A percentile compares a stretch with the other conserved stretches of the same genome.
phyloP scores from a whole-genome alignment of 306 rosid genomes.

The Citrullus colocynthis region DNA sequence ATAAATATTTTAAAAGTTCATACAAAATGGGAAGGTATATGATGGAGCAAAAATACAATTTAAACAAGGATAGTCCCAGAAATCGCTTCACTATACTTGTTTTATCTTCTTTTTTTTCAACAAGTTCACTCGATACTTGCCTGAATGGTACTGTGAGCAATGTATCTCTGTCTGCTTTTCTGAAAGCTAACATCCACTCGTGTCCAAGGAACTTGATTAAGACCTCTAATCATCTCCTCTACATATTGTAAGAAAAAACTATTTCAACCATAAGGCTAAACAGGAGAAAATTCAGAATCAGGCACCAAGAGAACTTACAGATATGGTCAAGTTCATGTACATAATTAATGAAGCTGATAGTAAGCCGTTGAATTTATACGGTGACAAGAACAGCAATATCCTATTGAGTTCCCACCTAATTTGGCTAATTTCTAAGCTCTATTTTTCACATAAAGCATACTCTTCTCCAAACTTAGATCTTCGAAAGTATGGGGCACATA shows the following conservation, averaged over 20 bases:
- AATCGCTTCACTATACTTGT: constrained; percentile 10
- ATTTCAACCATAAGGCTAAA: background rate
- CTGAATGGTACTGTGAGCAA: constrained; percentile 98
- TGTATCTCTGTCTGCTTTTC: constrained; percentile 57
- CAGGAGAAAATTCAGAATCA: background rate
- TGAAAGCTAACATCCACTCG: constrained; percentile 94
- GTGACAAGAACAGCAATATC: background rate
- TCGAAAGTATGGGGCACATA: background rate
- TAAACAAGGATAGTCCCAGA: background rate
- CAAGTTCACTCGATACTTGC: constrained; percentile 20
- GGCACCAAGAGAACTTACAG: background rate
- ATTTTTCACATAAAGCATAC: background rate
- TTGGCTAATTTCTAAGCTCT: background rate
- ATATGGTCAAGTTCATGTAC: background rate
- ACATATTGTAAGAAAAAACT: constrained; percentile 11
- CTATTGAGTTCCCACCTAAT: background rate
- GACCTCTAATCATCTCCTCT: constrained; percentile 94
- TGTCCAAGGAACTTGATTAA: constrained; percentile 77
- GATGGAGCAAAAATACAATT: background rate
- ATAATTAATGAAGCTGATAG: background rate
- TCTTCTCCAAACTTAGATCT: background rate
- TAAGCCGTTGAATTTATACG: background rate
- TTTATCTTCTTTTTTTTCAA: background rate
- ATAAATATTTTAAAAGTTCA: background rate
- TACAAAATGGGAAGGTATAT: background rate